phyloP scores from a whole-genome alignment of 2,329 filamentous ascomycete genomes.

The Lojkania enalia region DNA sequence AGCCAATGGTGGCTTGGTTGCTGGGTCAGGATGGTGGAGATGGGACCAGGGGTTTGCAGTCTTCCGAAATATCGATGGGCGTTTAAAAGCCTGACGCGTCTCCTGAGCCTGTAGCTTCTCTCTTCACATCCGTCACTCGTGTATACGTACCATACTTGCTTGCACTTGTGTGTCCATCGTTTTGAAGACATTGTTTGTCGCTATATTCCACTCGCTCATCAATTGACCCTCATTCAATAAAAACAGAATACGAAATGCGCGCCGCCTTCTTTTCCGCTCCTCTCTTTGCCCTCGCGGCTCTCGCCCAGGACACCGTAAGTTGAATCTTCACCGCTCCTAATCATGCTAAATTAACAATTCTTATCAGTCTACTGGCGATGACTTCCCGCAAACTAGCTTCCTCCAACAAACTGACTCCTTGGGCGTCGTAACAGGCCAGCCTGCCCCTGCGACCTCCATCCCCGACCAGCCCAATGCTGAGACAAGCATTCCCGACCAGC shows the following conservation, averaged over 20 bases:
- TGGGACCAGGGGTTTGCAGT: background rate
- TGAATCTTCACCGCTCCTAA: background rate
- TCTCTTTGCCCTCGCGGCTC: constrained; percentile 31
- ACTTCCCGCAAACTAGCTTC: constrained; percentile 33
- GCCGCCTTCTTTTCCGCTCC: constrained; percentile 34
- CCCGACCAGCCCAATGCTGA: constrained; percentile 29
- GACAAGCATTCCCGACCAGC: constrained; percentile 19
- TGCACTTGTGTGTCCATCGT: background rate
- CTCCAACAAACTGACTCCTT: constrained; percentile 39
- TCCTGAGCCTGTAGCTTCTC: background rate
- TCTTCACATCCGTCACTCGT: background rate
- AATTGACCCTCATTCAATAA: constrained; percentile 1
- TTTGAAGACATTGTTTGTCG: background rate
- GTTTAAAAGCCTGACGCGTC: background rate
- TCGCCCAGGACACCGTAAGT: constrained; percentile 4
- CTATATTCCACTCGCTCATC: background rate
- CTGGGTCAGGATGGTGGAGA: background rate
- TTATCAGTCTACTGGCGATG: constrained; percentile 26
- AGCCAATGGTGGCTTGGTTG: background rate
- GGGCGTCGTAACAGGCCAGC: constrained; percentile 39
- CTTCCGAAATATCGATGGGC: background rate
- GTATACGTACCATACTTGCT: background rate
- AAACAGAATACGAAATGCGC: constrained; percentile 33
- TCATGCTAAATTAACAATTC: constrained; percentile 8
- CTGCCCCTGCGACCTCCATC: constrained; percentile 25